phyloP scores from a whole-genome alignment of 345 rosid species.

The Linum usitatissimum region DNA sequence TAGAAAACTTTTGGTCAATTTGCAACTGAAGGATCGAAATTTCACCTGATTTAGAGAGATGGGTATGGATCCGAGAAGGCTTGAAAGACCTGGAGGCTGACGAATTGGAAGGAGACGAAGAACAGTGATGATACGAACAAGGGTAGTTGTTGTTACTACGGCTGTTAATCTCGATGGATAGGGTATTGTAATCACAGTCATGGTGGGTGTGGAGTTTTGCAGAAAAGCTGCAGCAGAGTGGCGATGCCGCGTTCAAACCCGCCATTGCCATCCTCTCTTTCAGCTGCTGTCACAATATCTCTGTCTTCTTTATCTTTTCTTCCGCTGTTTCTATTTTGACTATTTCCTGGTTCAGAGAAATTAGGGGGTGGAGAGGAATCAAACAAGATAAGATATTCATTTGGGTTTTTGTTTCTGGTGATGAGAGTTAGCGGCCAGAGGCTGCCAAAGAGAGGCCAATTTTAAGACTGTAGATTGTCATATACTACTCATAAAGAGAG shows the following conservation, averaged over 20 bases:
- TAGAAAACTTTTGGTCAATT: background rate
- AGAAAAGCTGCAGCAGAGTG: background rate
- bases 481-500: too few relatives aligned
- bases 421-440: too few relatives aligned
- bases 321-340: background rate
- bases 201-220: background rate
- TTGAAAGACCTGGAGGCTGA: background rate
- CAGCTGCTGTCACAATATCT: background rate
- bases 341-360: background rate
- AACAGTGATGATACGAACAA: background rate
- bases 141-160: background rate
- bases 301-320: background rate
- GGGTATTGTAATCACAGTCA: background rate
- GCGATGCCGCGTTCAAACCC: background rate
- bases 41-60: slow-evolving; percentile 1
- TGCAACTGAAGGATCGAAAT: too few relatives aligned
- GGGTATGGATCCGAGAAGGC: background rate
- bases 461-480: too few relatives aligned
- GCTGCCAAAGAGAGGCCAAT: too few relatives aligned
- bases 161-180: background rate
- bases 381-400: background rate
- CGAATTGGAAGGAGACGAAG: background rate
- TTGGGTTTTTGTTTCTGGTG: background rate
- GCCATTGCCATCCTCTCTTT: background rate
- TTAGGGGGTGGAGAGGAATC: background rate